Conservation (phyloP, 805 yeast species). For the Saturnispora kantuleensis region DNA sequence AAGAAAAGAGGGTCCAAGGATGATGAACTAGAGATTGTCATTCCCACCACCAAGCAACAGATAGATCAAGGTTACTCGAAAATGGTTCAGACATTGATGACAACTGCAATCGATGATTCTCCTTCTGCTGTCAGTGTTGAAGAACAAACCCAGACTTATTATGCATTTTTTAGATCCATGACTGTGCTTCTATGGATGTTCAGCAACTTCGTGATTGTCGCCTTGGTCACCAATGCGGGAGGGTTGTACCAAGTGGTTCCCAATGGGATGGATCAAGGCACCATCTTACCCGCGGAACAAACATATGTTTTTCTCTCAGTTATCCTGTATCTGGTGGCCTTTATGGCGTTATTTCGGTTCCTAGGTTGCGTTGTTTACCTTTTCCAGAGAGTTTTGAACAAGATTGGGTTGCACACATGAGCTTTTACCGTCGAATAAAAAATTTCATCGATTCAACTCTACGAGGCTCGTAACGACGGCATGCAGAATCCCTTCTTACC, state of each 20-base stretch:
- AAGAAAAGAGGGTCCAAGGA: conserved; percentile 41
- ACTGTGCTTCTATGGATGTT: conserved; percentile 87
- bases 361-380: conserved; percentile 62
- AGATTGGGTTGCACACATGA: conserved; percentile 4
- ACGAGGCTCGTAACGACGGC: neutral
- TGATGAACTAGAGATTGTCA: conserved; percentile 57
- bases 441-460: neutral
- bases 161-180: conserved; percentile 80
- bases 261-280: conserved; percentile 19
- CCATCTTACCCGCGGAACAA: conserved; percentile 30
- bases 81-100: conserved; percentile 49
- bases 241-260: conserved; percentile 45
- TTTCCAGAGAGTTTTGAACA: conserved; percentile 20
- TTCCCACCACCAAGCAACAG: conserved; percentile 69
- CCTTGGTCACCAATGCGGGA: conserved; percentile 76
- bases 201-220: conserved; percentile 72
- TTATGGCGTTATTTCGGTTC: conserved; percentile 75
- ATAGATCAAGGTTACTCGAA: conserved; percentile 65
- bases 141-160: conserved; percentile 60
- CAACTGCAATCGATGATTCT: conserved; percentile 18
- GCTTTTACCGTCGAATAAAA: neutral
- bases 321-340: conserved; percentile 88
- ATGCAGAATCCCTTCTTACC: conserved; percentile 30
- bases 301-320: conserved; percentile 68
- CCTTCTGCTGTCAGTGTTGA: conserved; percentile 28